Evolutionary conservation across 148 eudicot species (phyloP).

Genomic region (Tetragonia tetragonoides): DNA sequence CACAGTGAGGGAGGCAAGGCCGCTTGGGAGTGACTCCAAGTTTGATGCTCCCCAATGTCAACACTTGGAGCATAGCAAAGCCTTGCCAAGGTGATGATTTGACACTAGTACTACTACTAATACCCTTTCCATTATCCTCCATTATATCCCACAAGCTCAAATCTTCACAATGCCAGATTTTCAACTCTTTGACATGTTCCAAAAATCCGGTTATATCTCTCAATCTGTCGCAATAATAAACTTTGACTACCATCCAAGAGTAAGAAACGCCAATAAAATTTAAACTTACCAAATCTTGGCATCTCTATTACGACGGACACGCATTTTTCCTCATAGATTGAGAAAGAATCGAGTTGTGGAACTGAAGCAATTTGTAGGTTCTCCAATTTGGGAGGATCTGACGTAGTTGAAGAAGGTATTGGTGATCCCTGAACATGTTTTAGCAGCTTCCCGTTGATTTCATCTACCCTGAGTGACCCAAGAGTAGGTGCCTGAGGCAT

Average conservation of each 20-base stretch:
- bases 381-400: not conserved
- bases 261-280: not conserved
- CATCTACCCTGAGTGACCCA: not conserved
- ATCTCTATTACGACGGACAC: not conserved
- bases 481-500: not conserved
- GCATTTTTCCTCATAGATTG: not conserved
- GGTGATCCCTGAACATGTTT: too few species aligned
- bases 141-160: not conserved
- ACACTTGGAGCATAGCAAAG: not conserved
- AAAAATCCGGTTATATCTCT: not conserved
- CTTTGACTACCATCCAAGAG: not conserved
- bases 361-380: not conserved
- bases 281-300: not conserved
- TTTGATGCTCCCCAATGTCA: not conserved
- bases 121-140: not conserved
- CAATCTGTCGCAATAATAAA: not conserved
- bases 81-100: not conserved
- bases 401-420: not conserved
- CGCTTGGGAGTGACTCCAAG: not conserved
- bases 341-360: not conserved
- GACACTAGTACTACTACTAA: not conserved
- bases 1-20: too few species aligned
- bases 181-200: not conserved
- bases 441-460: too few species aligned
- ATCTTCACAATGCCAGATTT: not conserved